Evolutionary conservation across 805 yeast genomes (phyloP), one percentile per base, ranked within the genome.

Genomic region (Saccharomyces jurei): DNA sequence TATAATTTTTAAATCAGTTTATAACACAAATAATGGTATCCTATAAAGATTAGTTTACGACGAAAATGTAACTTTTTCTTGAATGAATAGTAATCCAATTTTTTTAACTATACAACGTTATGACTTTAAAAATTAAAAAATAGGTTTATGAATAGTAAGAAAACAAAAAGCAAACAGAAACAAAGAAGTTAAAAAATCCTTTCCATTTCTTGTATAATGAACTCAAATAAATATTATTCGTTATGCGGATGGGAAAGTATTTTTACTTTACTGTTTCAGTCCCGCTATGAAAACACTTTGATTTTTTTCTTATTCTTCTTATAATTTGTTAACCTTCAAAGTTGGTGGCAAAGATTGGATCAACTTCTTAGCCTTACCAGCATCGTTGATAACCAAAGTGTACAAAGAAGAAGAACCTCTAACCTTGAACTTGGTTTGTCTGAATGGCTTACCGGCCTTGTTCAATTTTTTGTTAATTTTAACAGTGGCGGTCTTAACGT

Each of bases 381-480:
- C 87, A 77, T 94, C 98, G 81, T 87, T 83, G 72, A 94, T 92
- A 68, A 87, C 87, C 78, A 92, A 82, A 69, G 99, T 94, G 88
- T 94, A 94, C 74, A 89, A 84, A 82, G 87, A 77, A 77, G 82
- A 89, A 63, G 96, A 72, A 77, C 97, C 97, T 84, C 98, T 90
- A 73, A 94, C 89, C 88, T 94, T 94, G 91, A 94, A 94, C 81
- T 94, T 94, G 81, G 97, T 90, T 80, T 87, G 94, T 80, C 87
- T 86, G 84, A 81, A 81, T 67, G 80, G 79, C 82, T 86, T 86
- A 77, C 94, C 95, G 76, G 79, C 79, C 68, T 86, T 81, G 81
- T 83, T 84, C 72, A 85, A 69, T 79, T 86, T 85, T 75, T 81
- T 77, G 89, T 89, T 89, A 81, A 86, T 84, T 86, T 94, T 94